Conservation (phyloP, 2,329 filamentous ascomycete species). For the Cladosporium sphaerospermum region DNA sequence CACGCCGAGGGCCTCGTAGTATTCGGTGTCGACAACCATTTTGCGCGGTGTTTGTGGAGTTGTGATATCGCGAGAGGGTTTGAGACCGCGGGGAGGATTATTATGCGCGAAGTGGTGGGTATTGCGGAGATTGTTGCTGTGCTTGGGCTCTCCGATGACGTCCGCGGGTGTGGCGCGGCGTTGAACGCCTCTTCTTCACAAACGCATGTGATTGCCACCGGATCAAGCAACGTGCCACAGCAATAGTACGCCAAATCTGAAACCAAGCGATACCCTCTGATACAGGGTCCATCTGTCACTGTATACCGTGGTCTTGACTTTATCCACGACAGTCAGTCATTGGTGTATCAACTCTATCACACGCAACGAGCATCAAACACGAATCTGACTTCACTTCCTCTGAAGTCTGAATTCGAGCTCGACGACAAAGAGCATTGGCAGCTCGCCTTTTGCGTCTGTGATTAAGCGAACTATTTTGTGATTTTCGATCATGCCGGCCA, state of each 20-base stretch:
- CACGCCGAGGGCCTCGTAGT: slow-evolving; percentile 81
- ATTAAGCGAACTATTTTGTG: too few relatives aligned
- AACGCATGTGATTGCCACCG: slow-evolving; percentile 2
- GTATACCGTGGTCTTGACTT: too few relatives aligned
- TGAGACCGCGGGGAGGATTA: neutral
- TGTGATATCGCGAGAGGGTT: neutral
- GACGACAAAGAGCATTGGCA: too few relatives aligned
- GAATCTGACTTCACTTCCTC: too few relatives aligned
- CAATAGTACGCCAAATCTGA: neutral
- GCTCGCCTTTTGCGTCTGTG: too few relatives aligned
- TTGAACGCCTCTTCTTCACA: slow-evolving; percentile 2
- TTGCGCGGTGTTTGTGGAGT: neutral
- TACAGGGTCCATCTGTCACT: too few relatives aligned
- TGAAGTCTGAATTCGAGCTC: too few relatives aligned
- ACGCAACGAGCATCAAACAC: too few relatives aligned
- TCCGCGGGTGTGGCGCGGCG: neutral
- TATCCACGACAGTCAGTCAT: too few relatives aligned
- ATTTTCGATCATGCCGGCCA: slow-evolving; percentile 24
- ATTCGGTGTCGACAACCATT: slow-evolving; percentile 96
- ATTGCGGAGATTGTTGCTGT: slow-evolving; percentile 3
- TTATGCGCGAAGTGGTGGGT: neutral
- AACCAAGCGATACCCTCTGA: too few relatives aligned
- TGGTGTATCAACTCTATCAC: too few relatives aligned
- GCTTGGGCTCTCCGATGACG: neutral
- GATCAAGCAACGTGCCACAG: neutral